phyloP scores from a whole-genome alignment of 352 stramenopile genomes.

The Pythium aquatile region DNA sequence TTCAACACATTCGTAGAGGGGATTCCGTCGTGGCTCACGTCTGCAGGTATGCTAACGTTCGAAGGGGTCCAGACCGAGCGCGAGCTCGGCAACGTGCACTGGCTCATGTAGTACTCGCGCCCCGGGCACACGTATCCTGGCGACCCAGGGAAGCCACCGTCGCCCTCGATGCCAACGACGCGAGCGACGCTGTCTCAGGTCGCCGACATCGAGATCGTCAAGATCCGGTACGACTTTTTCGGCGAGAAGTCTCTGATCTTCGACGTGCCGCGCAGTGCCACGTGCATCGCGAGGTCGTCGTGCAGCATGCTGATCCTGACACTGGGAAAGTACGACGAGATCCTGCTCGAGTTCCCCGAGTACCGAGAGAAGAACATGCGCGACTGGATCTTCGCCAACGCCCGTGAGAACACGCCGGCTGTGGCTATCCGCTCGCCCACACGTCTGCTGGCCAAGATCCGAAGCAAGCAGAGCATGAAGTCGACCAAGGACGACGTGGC shows the following conservation, averaged over 20 bases:
- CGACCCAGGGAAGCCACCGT: not conserved
- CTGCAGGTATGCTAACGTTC: constrained; percentile 46
- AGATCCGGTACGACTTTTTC: constrained; percentile 44
- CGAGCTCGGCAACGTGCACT: constrained; percentile 35
- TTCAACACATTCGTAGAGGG: constrained; percentile 6
- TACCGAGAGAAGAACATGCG: constrained; percentile 41
- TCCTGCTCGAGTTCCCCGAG: constrained; percentile 44
- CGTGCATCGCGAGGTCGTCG: constrained; percentile 40
- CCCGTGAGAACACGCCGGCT: no score
- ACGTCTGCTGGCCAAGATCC: no score
- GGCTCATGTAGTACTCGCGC: constrained; percentile 34
- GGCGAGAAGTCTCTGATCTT: constrained; percentile 50
- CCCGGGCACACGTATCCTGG: not conserved
- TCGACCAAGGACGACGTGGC: no score
- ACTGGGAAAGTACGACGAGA: constrained; percentile 39
- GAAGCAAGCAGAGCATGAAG: no score
- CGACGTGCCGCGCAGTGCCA: constrained; percentile 42
- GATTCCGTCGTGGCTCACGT: constrained; percentile 24
- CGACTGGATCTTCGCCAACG: not conserved
- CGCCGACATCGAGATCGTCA: constrained; percentile 35
- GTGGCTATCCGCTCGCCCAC: no score
- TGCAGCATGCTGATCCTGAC: constrained; percentile 47
- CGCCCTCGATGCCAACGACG: not conserved
- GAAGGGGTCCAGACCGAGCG: constrained; percentile 24
- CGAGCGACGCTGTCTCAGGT: constrained; percentile 13